These are phyloP conservation scores for Clathrospora elynae DNA, from an alignment of 2,329 filamentous ascomycete species.

Conservation along the genomic window DNA sequence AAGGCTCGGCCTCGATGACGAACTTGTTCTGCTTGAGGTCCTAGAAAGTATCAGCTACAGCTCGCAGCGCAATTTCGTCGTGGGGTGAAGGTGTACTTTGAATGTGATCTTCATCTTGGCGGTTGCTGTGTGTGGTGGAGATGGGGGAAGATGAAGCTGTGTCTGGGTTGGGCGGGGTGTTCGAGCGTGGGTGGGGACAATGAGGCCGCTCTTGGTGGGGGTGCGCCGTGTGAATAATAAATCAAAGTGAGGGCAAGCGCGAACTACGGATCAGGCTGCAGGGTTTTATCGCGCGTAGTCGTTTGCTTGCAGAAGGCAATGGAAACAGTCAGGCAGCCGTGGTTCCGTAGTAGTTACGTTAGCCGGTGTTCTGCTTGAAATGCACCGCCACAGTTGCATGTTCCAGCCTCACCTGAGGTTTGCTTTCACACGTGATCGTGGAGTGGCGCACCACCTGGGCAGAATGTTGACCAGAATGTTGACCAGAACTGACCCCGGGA, in stretches of 20 bases:
- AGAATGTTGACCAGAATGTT: too few relatives aligned
- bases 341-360: too few relatives aligned
- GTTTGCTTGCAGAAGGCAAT: constrained; percentile 29
- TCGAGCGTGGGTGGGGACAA: constrained; percentile 21
- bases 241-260: not conserved
- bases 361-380: too few relatives aligned
- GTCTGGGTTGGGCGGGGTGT: constrained; percentile 34
- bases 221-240: too few relatives aligned
- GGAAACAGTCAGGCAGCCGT: too few relatives aligned
- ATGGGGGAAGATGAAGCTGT: constrained; percentile 27
- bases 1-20: constrained; percentile 89
- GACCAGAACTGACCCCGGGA: too few relatives aligned
- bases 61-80: constrained; percentile 3
- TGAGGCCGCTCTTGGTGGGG: constrained; percentile 14
- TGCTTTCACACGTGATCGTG: too few relatives aligned
- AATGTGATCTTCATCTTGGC: constrained; percentile 71
- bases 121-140: constrained; percentile 22
- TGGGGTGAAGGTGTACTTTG: constrained; percentile 58
- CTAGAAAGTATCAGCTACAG: constrained; percentile 55
- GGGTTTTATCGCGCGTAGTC: not conserved
- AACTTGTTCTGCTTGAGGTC: constrained; percentile 99
- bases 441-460: too few relatives aligned
- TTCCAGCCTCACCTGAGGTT: too few relatives aligned
- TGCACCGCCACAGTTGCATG: too few relatives aligned
- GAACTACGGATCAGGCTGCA: not conserved